Evolutionary conservation across 306 rosid genomes (phyloP), one percentile per base, ranked within the genome.

Genomic region (Cucurbita pepo): DNA sequence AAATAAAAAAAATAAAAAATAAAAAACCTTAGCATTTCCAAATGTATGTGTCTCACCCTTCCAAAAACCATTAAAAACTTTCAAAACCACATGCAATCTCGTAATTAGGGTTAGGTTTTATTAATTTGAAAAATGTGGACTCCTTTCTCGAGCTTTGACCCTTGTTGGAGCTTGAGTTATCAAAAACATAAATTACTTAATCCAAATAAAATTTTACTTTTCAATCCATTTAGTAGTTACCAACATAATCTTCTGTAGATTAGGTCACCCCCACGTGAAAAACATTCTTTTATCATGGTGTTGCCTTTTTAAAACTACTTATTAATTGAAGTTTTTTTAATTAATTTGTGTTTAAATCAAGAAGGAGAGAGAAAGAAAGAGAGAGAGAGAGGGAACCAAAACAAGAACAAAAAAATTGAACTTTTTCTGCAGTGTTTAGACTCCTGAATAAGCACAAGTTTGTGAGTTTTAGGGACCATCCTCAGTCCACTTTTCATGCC

Each of bases 71-170:
- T 21, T 21, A 21, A 21, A 21, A 21, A 21, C 22, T 21, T 21
- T 21, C 22, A 21, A 21, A 21, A 0, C 22, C 22, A 21, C 22
- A 21, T 21, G 22, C 22, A 67, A 67, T 67, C 56, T 67, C 72
- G 56, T 67, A 67, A 21, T 45, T 45, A 45, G 72, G 56, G 19
- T 66, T 50, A 25, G 30, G 40, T 61, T 50, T 61, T 36, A 61
- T 36, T 61, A 8, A 15, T 36, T 61, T 36, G 14, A 61, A 14
- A 66, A 66, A 66, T 66, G 72, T 45, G 25, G 41, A 67, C 56
- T 45, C 41, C 8, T 41, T 45, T 67, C 55, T 67, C 72, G 72
- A 67, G 72, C 56, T 67, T 47, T 67, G 72, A 67, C 72, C 7
- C 10, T 44, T 47, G 55, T 67, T 67, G 73, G 47, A 67, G 55